Conservation (phyloP, 371 early-diverging fungal species). For the Lichtheimia corymbifera region DNA sequence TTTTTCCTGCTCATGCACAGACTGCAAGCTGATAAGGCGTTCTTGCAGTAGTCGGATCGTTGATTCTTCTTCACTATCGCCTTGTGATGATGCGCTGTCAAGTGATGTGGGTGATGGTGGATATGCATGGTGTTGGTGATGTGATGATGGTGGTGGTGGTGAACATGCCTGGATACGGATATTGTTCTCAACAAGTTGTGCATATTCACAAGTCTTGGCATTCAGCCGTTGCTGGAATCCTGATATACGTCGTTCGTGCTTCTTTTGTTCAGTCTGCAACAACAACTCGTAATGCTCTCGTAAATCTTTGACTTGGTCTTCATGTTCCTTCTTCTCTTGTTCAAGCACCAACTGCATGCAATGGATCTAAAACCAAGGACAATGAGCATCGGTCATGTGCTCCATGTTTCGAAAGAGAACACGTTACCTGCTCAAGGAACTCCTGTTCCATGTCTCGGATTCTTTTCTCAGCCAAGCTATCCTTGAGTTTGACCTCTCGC, state of each 20-base stretch:
- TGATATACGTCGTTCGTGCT: slow-evolving; percentile 27
- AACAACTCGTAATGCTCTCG: slow-evolving; percentile 21
- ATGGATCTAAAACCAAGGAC: slow-evolving; percentile 14
- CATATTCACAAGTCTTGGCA: slow-evolving; percentile 30
- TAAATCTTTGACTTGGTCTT: slow-evolving; percentile 21
- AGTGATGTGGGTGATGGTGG: slow-evolving; percentile 3
- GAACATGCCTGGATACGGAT: not conserved
- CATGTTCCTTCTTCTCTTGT: slow-evolving; percentile 16
- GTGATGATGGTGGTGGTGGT: not conserved
- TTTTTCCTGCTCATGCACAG: slow-evolving; percentile 1
- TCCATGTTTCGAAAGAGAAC: no score
- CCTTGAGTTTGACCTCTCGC: slow-evolving; percentile 34
- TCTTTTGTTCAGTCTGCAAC: slow-evolving; percentile 30
- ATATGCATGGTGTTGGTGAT: not conserved
- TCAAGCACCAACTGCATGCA: slow-evolving; percentile 23
- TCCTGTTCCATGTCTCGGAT: slow-evolving; percentile 25
- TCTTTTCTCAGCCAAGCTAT: slow-evolving; percentile 25
- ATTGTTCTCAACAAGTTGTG: slow-evolving; percentile 12
- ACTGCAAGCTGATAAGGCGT: not conserved
- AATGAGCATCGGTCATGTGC: no score
- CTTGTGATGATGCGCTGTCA: not conserved
- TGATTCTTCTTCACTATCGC: not conserved
- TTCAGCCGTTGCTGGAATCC: slow-evolving; percentile 30
- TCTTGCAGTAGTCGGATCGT: not conserved
- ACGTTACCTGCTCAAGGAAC: slow-evolving; percentile 11